A percentile compares a stretch with the other conserved stretches of the same genome.
phyloP scores from a whole-genome alignment of 2,329 filamentous ascomycete species.

The Aspergillus texensis region DNA sequence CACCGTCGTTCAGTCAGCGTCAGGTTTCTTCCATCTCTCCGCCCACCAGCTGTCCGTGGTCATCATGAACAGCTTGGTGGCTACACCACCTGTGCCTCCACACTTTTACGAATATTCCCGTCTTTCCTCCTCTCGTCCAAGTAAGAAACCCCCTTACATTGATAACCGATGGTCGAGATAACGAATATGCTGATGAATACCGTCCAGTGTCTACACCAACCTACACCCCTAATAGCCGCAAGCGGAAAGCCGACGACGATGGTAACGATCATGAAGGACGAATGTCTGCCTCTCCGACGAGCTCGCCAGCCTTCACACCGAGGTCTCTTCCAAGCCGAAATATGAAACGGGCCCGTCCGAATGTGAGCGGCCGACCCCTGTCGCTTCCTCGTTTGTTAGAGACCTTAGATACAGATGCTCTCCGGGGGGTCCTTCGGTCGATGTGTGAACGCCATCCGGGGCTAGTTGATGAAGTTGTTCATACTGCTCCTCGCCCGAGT shows the following conservation, averaged over 20 bases:
- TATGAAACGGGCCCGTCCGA: slow-evolving; percentile 68
- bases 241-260: slow-evolving; percentile 86
- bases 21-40: slow-evolving; percentile 21
- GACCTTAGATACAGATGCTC: slow-evolving; percentile 81
- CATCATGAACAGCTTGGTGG: slow-evolving; percentile 65
- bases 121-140: slow-evolving; percentile 62
- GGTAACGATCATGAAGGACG: slow-evolving; percentile 69
- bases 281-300: slow-evolving; percentile 86
- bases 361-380: slow-evolving; percentile 68
- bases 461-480: slow-evolving; percentile 80
- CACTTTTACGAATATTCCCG: slow-evolving; percentile 64
- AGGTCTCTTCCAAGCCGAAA: slow-evolving; percentile 70
- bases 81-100: slow-evolving; percentile 62
- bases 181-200: slow-evolving; percentile 21
- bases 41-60: slow-evolving; percentile 34
- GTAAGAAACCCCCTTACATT: slow-evolving; percentile 45
- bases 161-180: not conserved
- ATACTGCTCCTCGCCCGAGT: slow-evolving; percentile 82
- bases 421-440: slow-evolving; percentile 83
- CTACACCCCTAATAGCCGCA: slow-evolving; percentile 56
- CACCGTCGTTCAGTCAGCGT: slow-evolving; percentile 13
- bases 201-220: slow-evolving; percentile 41
- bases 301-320: slow-evolving; percentile 74
- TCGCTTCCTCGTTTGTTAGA: slow-evolving; percentile 80
- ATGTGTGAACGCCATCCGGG: slow-evolving; percentile 89